Evolutionary conservation across 2,329 filamentous ascomycete species (phyloP), one percentile per base, ranked within the genome.

Genomic region (Ceratocystis cubensis): DNA sequence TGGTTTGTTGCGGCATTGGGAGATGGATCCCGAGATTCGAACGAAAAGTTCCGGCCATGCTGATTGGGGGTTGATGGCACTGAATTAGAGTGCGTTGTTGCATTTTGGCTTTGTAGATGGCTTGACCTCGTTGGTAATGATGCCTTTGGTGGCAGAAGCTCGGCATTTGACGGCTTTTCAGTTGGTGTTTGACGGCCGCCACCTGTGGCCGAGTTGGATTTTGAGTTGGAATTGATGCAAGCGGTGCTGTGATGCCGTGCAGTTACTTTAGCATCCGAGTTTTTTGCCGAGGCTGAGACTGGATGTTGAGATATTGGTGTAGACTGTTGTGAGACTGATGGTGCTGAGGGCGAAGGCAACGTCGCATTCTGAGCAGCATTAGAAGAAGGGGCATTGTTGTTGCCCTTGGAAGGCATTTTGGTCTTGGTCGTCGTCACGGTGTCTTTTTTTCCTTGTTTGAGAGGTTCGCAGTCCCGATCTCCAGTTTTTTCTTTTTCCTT

Each of bases 31-130:
- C 82, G 84, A 61, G 91, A 94, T 73, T 86, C 85, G 72, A 88
- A 89, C 1, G 88, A 88, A 72, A 94, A 88, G 72, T 92, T 87
- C 68, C 91, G 86, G 70, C 91, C 85, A 76, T 89, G 88, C 75
- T 96, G 92, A 73, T 93, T 89, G 7, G 93, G 94, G 2, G 93
- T 97, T 0, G 93, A 95, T 0, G 93, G 93, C 62, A 96, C 89
- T 7, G 93, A 97, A 74, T 83, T 96, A 28, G 93, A 95, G 73
- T 95, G 81, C 15, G 76, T 72, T 59, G 56, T 59, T 65, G 75
- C 74, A 33, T 64, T 59, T 10, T 69, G 69, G 28, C 41, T 63
- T 25, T 63, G 65, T 7, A 65, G 46, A 50, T 67, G 68, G 53
- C 70, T 69, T 67, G 71, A 70, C 30, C 71, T 69, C 20, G 70